Conservation (phyloP, 73 alveolate species). For the Uronychia binucleata region DNA sequence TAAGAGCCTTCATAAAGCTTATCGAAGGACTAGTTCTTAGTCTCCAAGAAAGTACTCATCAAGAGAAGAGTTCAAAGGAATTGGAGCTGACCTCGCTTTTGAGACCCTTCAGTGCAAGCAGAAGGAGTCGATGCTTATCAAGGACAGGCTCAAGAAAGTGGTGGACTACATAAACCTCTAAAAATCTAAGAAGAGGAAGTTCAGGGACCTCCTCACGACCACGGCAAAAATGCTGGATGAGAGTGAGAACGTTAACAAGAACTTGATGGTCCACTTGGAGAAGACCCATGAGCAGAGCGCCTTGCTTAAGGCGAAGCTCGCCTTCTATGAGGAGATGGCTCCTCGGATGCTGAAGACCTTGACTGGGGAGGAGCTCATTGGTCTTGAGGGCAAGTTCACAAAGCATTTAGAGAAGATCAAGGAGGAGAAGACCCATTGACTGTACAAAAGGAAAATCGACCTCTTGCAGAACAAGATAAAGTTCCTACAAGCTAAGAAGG, state of each 20-base stretch:
- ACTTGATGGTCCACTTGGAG: neutral
- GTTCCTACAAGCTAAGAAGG: neutral
- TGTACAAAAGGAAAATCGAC: slow-evolving; percentile 11
- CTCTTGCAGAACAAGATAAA: neutral
- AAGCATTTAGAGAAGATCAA: neutral
- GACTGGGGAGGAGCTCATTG: neutral
- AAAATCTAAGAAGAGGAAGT: neutral
- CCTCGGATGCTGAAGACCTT: neutral
- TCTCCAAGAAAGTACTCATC: no score
- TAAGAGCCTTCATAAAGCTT: neutral
- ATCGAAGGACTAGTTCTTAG: no score
- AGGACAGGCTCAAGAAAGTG: neutral
- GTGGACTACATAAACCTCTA: neutral
- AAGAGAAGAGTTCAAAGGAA: neutral
- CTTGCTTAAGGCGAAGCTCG: slow-evolving; percentile 4
- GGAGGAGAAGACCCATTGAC: slow-evolving; percentile 4
- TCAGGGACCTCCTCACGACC: neutral
- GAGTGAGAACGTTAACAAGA: neutral
- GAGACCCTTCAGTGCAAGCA: neutral
- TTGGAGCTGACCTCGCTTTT: neutral
- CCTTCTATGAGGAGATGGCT: slow-evolving; percentile 21
- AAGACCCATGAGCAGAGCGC: neutral
- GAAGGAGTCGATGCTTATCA: neutral
- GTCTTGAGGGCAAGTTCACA: slow-evolving; percentile 11
- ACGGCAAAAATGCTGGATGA: neutral